phyloP scores from a whole-genome alignment of 192 early-diverging fungal species.

The Nowakowskiella sp. region DNA sequence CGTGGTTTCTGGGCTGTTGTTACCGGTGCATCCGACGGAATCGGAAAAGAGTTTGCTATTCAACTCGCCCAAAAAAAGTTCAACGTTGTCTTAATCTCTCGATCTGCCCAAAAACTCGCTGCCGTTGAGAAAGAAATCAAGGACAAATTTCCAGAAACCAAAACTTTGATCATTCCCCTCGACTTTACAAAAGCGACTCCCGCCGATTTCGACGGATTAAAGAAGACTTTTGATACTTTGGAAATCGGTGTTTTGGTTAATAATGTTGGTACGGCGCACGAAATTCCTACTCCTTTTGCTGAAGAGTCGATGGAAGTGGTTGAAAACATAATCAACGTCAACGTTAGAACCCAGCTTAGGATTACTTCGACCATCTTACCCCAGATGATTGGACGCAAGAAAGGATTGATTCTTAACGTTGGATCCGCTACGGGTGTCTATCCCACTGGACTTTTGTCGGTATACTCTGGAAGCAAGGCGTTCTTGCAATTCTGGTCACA shows the following conservation, averaged over 20 bases:
- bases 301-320: slow-evolving; percentile 60
- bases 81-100: slow-evolving; percentile 78
- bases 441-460: slow-evolving; percentile 74
- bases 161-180: slow-evolving; percentile 62
- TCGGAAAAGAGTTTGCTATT: slow-evolving; percentile 89
- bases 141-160: slow-evolving; percentile 42
- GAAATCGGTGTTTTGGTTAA: slow-evolving; percentile 71
- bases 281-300: slow-evolving; percentile 78
- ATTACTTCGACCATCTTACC: slow-evolving; percentile 74
- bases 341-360: slow-evolving; percentile 73
- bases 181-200: slow-evolving; percentile 65
- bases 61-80: slow-evolving; percentile 78
- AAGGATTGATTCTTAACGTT: slow-evolving; percentile 84
- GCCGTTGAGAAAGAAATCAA: slow-evolving; percentile 59
- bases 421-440: slow-evolving; percentile 84
- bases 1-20: slow-evolving; percentile 69
- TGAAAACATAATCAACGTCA: slow-evolving; percentile 73
- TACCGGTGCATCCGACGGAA: slow-evolving; percentile 94
- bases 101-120: slow-evolving; percentile 74
- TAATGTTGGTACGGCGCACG: slow-evolving; percentile 91
- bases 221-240: slow-evolving; percentile 42
- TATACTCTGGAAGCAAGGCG: slow-evolving; percentile 90
- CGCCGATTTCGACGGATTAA: slow-evolving; percentile 63
- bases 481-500: slow-evolving; percentile 86
- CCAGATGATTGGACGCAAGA: slow-evolving; percentile 63